Percentiles rank a stretch among this genome's conserved stretches.
Conservation (phyloP, 2,329 filamentous ascomycete species). For the Aschersonia sp. region DNA sequence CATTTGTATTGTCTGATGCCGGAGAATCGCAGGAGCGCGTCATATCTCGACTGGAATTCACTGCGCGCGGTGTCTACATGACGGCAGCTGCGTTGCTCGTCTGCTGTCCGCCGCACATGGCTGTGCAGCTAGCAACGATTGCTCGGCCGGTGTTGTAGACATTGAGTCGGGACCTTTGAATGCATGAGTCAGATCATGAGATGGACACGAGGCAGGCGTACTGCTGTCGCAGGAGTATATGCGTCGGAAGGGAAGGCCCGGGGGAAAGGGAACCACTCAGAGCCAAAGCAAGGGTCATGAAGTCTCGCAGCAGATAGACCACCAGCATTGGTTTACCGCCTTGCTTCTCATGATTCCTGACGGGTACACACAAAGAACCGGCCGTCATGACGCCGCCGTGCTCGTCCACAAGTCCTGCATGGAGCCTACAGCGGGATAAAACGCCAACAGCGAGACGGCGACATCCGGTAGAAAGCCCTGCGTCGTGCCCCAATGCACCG, state of each 20-base stretch:
- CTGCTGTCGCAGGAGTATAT: too few relatives aligned
- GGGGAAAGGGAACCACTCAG: too few relatives aligned
- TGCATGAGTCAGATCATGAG: too few relatives aligned
- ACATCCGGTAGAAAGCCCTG: slow-evolving; percentile 36
- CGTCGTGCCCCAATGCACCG: slow-evolving; percentile 68
- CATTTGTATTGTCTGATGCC: too few relatives aligned
- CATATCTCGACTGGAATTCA: too few relatives aligned
- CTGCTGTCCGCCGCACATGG: background rate
- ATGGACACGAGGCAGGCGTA: too few relatives aligned
- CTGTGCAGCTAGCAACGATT: background rate
- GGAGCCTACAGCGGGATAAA: slow-evolving; percentile 28
- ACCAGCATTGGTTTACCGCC: background rate
- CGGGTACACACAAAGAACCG: background rate
- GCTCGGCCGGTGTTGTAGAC: background rate
- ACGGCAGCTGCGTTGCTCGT: background rate
- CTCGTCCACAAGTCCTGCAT: slow-evolving; percentile 30
- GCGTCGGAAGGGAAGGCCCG: too few relatives aligned
- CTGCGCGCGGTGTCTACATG: too few relatives aligned
- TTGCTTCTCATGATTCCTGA: background rate
- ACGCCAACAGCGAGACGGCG: slow-evolving; percentile 24
- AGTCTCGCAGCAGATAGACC: background rate
- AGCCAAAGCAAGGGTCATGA: background rate
- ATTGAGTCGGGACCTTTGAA: too few relatives aligned
- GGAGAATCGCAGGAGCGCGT: too few relatives aligned
- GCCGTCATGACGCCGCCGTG: slow-evolving; percentile 11